phyloP scores from a whole-genome alignment of 345 rosid species.

The Raphanus sativus region DNA sequence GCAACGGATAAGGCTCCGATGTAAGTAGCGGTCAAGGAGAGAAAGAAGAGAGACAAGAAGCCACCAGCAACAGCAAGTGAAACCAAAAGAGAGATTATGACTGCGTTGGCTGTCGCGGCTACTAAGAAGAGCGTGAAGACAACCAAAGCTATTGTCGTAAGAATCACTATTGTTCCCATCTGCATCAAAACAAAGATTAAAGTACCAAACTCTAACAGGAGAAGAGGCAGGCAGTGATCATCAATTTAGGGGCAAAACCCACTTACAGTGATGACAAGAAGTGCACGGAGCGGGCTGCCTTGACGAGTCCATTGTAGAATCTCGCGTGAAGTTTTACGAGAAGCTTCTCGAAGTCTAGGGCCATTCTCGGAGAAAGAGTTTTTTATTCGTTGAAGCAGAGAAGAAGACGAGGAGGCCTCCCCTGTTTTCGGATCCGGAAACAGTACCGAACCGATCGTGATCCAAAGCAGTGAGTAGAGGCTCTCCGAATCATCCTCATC shows the following conservation, averaged over 20 bases:
- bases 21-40: slow-evolving; percentile 64
- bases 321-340: slow-evolving; percentile 44
- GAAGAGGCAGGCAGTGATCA: neutral
- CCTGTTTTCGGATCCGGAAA: slow-evolving; percentile 44
- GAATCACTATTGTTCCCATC: slow-evolving; percentile 72
- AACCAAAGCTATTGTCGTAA: slow-evolving; percentile 68
- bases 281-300: slow-evolving; percentile 80
- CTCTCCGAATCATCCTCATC: slow-evolving; percentile 34
- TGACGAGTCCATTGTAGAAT: slow-evolving; percentile 71
- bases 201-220: slow-evolving; percentile 11
- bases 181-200: slow-evolving; percentile 41
- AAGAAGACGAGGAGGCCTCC: slow-evolving; percentile 39
- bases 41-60: slow-evolving; percentile 76
- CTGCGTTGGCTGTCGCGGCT: slow-evolving; percentile 75
- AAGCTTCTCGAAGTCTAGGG: slow-evolving; percentile 57
- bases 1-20: slow-evolving; percentile 78
- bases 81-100: slow-evolving; percentile 68
- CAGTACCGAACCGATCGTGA: slow-evolving; percentile 48
- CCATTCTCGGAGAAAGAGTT: slow-evolving; percentile 48
- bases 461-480: slow-evolving; percentile 50
- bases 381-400: slow-evolving; percentile 51
- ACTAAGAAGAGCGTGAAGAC: slow-evolving; percentile 75
- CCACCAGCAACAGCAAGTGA: slow-evolving; percentile 89
- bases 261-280: slow-evolving; percentile 80
- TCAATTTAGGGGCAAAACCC: neutral